phyloP scores from a whole-genome alignment of 495 filamentous ascomycete genomes.

The Alectoria sarmentosa region DNA sequence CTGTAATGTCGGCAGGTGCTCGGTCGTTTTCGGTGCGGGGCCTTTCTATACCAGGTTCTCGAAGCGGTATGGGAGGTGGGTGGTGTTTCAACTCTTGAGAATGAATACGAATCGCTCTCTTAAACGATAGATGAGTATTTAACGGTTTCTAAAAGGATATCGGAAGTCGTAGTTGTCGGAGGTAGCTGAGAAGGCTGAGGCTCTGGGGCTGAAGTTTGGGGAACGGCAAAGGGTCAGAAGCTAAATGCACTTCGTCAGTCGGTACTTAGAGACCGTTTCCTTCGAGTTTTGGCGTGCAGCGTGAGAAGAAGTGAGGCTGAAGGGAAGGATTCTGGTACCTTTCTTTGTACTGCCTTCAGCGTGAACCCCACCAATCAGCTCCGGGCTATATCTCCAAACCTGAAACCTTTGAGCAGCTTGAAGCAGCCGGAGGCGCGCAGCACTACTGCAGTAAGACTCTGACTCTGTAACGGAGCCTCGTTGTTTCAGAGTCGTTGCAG shows the following conservation, averaged over 20 bases:
- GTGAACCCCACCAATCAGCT: slow-evolving; percentile 16
- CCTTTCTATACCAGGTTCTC: not conserved
- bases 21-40: not conserved
- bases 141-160: not conserved
- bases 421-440: not conserved
- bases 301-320: not conserved
- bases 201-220: not conserved
- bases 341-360: slow-evolving; percentile 10
- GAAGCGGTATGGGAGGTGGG: not conserved
- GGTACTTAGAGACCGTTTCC: not conserved
- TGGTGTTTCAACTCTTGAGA: not conserved
- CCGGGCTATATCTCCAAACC: not conserved
- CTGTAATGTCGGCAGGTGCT: too few species aligned
- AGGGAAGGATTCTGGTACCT: slow-evolving; percentile 9
- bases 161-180: not conserved
- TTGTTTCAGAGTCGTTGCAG: slow-evolving; percentile 7
- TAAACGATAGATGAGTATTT: not conserved
- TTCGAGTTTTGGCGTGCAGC: not conserved
- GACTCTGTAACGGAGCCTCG: slow-evolving; percentile 1
- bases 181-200: slow-evolving; percentile 3
- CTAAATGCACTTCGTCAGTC: not conserved
- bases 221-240: not conserved
- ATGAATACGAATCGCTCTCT: not conserved
- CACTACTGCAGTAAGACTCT: not conserved
- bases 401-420: not conserved